phyloP scores from a whole-genome alignment of 108 stramenopile species.

The Stephanodiscus triporus region DNA sequence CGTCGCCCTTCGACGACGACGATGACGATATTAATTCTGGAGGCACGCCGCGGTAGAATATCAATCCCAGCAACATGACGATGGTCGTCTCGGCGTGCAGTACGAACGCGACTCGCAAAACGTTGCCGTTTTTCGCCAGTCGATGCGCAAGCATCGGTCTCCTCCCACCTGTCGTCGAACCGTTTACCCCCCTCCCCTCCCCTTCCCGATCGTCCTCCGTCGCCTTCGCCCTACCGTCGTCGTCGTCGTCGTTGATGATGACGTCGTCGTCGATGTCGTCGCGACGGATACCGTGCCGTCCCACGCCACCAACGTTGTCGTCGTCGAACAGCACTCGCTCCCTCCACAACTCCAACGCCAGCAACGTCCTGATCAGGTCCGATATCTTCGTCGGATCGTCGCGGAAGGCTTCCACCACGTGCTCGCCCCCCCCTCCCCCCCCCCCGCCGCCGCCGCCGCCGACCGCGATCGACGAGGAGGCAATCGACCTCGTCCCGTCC shows the following conservation, averaged over 20 bases:
- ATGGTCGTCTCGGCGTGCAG: conserved; percentile 54
- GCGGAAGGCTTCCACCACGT: conserved; percentile 46
- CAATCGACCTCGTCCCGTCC: neutral
- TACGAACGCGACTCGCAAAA: conserved; percentile 37
- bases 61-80: conserved; percentile 38
- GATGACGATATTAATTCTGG: conserved; percentile 16
- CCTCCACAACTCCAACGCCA: conserved; percentile 54
- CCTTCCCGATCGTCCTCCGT: neutral
- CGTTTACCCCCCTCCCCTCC: neutral
- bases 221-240: neutral
- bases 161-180: neutral
- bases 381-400: conserved; percentile 28
- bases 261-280: neutral
- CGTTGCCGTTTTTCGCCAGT: conserved; percentile 47
- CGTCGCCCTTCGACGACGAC: neutral
- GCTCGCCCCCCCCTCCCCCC: conserved; percentile 17
- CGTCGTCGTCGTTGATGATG: neutral
- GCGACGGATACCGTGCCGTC: neutral
- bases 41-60: conserved; percentile 43
- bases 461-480: neutral
- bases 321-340: conserved; percentile 28
- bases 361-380: conserved; percentile 31
- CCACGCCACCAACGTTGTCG: no score
- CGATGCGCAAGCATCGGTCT: conserved; percentile 20
- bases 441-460: neutral